Conservation (phyloP, 345 rosid species). For the Acer yangbiense region DNA sequence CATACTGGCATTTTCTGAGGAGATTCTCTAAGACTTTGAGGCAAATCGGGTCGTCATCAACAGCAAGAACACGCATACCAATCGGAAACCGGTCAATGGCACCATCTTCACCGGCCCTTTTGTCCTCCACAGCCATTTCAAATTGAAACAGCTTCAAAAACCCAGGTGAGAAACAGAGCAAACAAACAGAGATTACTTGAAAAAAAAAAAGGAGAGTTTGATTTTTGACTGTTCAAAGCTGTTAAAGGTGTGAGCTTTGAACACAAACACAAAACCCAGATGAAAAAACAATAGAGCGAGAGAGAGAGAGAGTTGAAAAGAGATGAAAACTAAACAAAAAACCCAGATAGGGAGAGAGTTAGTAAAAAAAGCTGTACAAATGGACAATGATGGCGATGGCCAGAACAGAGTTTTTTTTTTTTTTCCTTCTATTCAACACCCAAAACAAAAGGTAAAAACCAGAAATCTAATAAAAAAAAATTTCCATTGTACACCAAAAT, state of each 20-base stretch:
- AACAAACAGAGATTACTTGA: slow-evolving; percentile 21
- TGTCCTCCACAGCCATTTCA: slow-evolving; percentile 43
- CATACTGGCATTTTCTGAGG: slow-evolving; percentile 63
- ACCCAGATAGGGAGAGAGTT: slow-evolving; percentile 21
- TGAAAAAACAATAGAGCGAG: not conserved
- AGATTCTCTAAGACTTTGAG: slow-evolving; percentile 55
- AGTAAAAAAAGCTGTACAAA: slow-evolving; percentile 26
- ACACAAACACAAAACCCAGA: slow-evolving; percentile 30
- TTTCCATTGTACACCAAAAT: slow-evolving; percentile 3
- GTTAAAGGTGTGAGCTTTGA: not conserved
- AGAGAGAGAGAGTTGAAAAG: not conserved
- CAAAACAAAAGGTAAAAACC: slow-evolving; percentile 18
- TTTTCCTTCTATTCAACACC: slow-evolving; percentile 13
- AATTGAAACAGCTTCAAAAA: slow-evolving; percentile 16
- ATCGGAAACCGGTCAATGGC: slow-evolving; percentile 43
- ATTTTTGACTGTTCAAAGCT: slow-evolving; percentile 1
- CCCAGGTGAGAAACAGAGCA: slow-evolving; percentile 24
- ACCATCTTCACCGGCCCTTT: slow-evolving; percentile 33
- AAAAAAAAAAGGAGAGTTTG: not conserved
- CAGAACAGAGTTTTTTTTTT: slow-evolving; percentile 15
- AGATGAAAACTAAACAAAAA: slow-evolving; percentile 1
- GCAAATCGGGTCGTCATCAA: slow-evolving; percentile 71
- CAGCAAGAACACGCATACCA: slow-evolving; percentile 69
- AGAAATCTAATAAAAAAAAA: slow-evolving; percentile 22
- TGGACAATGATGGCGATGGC: slow-evolving; percentile 46